Conservation (phyloP, 345 rosid genomes). For the Eucalyptus melliodora region DNA sequence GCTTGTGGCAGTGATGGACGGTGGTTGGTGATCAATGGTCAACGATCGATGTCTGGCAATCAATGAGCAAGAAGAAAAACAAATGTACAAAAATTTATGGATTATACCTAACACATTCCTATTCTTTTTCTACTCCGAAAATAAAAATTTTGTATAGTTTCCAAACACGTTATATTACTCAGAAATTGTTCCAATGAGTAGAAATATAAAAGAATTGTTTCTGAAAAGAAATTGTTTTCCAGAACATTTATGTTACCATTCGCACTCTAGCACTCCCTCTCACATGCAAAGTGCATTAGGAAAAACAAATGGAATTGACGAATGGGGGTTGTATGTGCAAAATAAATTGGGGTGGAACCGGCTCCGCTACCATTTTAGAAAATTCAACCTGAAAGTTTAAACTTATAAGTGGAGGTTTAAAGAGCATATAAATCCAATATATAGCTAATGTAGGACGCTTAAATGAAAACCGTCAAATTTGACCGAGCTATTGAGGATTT, state of each 20-base stretch:
- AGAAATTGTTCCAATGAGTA: too few species aligned
- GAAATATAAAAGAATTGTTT: too few species aligned
- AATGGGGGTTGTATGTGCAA: background rate
- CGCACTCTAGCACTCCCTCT: background rate
- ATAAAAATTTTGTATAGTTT: too few species aligned
- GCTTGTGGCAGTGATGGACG: rapidly evolving
- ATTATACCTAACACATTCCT: too few species aligned
- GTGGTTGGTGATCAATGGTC: rapidly evolving
- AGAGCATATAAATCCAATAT: background rate
- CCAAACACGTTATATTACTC: too few species aligned
- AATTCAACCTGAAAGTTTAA: background rate
- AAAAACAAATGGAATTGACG: background rate
- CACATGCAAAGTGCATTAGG: background rate
- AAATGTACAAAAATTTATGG: too few species aligned
- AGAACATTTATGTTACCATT: rapidly evolving
- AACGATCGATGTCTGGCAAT: too few species aligned
- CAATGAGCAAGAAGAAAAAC: too few species aligned
- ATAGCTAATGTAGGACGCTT: background rate
- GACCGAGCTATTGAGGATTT: background rate
- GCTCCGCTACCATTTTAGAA: background rate
- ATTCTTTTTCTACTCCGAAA: too few species aligned
- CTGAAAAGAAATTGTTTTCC: too few species aligned
- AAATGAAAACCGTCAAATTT: background rate
- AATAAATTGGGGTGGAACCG: background rate
- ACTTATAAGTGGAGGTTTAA: background rate